These are phyloP conservation scores for Amanita thiersii DNA, from an alignment of 768 basidiomycete genomes.

Conservation along the genomic window DNA sequence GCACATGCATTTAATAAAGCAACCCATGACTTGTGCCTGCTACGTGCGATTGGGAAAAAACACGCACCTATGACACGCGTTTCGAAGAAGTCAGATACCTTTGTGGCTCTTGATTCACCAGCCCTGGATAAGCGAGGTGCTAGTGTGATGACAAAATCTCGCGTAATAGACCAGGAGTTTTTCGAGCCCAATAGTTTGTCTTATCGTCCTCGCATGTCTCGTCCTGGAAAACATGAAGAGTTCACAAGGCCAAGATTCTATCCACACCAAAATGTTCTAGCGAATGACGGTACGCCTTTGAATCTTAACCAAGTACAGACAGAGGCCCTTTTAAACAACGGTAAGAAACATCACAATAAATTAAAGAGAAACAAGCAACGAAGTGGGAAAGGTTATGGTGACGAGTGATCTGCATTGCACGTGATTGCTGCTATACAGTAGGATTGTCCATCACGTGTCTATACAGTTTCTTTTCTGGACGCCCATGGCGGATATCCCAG, in stretches of 20 bases:
- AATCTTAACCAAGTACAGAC: conserved; percentile 32
- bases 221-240: conserved; percentile 44
- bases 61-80: conserved; percentile 84
- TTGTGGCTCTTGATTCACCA: conserved; percentile 38
- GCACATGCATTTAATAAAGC: conserved; percentile 74
- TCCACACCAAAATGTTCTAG: conserved; percentile 79
- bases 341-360: conserved; percentile 86
- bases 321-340: conserved; percentile 33
- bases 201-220: conserved; percentile 56
- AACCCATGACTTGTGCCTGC: conserved; percentile 45
- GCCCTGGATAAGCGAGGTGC: conserved; percentile 21
- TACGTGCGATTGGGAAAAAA: conserved; percentile 69
- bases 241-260: conserved; percentile 62
- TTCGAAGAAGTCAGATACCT: conserved; percentile 77
- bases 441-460: no score
- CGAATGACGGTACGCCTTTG: conserved; percentile 69
- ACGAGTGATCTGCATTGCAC: conserved; percentile 6
- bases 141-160: conserved; percentile 41
- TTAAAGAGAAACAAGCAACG: conserved; percentile 77
- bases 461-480: no score
- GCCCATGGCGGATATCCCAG: no score
- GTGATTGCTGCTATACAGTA: conserved; percentile 5
- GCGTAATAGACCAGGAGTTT: conserved; percentile 74
- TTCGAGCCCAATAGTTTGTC: conserved; percentile 56
- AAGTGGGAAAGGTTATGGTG: conserved; percentile 90